phyloP scores from a whole-genome alignment of 139 green algal species.

The Tetraselmis chui region DNA sequence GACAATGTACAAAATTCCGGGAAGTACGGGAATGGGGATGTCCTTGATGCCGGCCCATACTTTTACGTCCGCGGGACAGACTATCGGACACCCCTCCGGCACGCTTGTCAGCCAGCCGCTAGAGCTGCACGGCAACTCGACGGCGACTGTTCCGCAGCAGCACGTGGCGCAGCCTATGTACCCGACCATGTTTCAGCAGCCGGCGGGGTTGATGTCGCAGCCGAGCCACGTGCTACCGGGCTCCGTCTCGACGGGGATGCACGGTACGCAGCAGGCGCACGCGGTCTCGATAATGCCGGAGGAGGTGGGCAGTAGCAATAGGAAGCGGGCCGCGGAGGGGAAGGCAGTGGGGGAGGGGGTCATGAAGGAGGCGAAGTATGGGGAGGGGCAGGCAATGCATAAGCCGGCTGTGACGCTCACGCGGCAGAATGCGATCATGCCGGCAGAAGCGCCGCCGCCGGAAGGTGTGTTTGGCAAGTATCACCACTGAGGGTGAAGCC shows the following conservation, averaged over 20 bases:
- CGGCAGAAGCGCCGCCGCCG: background rate
- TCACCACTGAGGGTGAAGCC: background rate
- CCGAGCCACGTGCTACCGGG: background rate
- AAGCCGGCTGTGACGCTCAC: background rate
- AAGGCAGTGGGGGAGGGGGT: background rate
- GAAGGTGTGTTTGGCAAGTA: background rate
- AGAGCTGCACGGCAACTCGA: background rate
- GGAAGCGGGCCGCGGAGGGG: background rate
- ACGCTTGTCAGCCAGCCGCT: background rate
- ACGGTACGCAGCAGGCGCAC: background rate
- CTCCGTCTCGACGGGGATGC: background rate
- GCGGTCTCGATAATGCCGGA: background rate
- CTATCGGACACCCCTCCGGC: background rate
- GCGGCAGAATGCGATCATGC: background rate
- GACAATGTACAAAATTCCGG: background rate
- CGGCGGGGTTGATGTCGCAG: background rate
- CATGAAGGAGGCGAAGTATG: background rate
- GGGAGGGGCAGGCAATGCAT: background rate
- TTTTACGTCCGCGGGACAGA: background rate
- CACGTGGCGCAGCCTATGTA: background rate
- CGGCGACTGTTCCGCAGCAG: background rate
- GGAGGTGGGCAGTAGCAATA: background rate
- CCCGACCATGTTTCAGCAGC: background rate
- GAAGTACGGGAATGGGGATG: background rate
- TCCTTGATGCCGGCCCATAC: background rate